Percentiles rank a stretch among this genome's conserved stretches.
These are phyloP conservation scores for Cutaneotrichosporon sp. DNA, from an alignment of 1,284 basidiomycete genomes.

Conservation along the genomic window DNA sequence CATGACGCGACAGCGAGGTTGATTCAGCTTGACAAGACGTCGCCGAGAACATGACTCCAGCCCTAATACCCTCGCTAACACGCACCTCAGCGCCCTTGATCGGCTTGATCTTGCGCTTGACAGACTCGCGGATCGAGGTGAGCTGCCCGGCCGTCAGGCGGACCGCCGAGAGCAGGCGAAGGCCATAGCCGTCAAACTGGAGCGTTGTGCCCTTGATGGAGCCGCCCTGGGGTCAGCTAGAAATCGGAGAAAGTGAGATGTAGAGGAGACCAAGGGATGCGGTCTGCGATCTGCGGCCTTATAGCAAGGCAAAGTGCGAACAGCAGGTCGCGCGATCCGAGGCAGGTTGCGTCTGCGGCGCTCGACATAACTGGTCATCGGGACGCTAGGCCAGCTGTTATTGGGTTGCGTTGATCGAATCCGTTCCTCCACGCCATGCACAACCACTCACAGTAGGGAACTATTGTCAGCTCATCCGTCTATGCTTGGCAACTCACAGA, in stretches of 20 bases:
- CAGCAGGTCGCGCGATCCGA: too few species aligned
- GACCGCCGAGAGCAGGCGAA: constrained; percentile 80
- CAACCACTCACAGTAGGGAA: constrained; percentile 33
- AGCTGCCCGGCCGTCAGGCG: constrained; percentile 91
- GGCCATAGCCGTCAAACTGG: constrained; percentile 80
- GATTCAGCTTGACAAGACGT: too few species aligned
- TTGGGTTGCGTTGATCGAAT: too few species aligned
- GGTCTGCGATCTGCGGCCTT: neutral
- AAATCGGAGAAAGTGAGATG: constrained; percentile 30
- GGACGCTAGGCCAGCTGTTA: too few species aligned
- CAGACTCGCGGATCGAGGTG: constrained; percentile 77
- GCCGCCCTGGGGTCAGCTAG: constrained; percentile 62
- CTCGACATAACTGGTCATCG: too few species aligned
- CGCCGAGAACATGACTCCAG: neutral
- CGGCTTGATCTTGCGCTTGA: constrained; percentile 86
- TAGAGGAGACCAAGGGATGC: neutral
- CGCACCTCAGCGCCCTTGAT: constrained; percentile 76
- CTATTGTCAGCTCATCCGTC: constrained; percentile 23
- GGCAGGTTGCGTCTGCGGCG: too few species aligned
- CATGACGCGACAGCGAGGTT: too few species aligned
- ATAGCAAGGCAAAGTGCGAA: too few species aligned
- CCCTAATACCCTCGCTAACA: neutral
- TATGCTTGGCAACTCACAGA: constrained; percentile 62
- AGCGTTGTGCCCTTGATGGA: constrained; percentile 92
- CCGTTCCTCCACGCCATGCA: too few species aligned